These are phyloP conservation scores for Casuarina equisetifolia DNA, from an alignment of 306 rosid species.

Conservation along the genomic window DNA sequence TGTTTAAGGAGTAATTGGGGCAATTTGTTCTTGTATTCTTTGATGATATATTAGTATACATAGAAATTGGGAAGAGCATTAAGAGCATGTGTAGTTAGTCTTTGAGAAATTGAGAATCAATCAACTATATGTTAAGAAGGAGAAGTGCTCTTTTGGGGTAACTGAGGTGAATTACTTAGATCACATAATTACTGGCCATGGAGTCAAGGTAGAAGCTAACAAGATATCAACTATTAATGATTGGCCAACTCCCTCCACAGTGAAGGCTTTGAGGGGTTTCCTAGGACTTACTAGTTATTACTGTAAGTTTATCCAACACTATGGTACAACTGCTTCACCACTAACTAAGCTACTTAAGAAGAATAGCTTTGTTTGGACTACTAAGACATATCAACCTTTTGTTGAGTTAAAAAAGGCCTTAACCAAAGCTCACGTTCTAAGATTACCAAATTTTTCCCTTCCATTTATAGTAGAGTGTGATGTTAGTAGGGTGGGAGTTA, in stretches of 20 bases:
- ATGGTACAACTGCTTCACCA: background rate
- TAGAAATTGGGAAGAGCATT: too few relatives aligned
- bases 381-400: too few relatives aligned
- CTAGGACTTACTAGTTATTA: background rate
- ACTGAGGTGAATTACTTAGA: background rate
- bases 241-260: background rate
- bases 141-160: background rate
- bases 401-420: too few relatives aligned
- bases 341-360: too few relatives aligned
- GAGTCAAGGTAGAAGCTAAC: background rate
- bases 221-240: background rate
- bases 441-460: too few relatives aligned
- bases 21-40: background rate
- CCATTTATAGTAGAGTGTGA: too few relatives aligned
- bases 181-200: accelerated
- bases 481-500: too few relatives aligned
- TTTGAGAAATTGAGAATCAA: background rate
- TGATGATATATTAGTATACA: background rate
- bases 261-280: background rate
- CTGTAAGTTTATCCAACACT: background rate
- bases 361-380: too few relatives aligned
- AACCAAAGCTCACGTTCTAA: too few relatives aligned
- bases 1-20: background rate
- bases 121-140: background rate
- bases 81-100: background rate